These are phyloP conservation scores for Cercospora sojina DNA, from an alignment of 2,329 filamentous ascomycete species.

Conservation along the genomic window DNA sequence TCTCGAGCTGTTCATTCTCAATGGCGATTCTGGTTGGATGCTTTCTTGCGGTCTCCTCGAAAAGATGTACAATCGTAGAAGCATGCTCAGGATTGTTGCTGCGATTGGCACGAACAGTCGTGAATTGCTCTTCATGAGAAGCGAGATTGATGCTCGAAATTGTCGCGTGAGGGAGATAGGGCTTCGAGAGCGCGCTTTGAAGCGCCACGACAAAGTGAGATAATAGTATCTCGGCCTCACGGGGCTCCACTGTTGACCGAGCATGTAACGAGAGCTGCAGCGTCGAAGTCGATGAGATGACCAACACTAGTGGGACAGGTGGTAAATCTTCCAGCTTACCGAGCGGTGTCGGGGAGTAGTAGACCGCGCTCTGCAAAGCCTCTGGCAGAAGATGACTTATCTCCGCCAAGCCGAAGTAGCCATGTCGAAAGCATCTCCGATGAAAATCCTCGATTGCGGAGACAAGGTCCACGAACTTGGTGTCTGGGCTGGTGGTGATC, in stretches of 20 bases:
- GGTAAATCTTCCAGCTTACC: background rate
- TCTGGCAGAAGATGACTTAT: background rate
- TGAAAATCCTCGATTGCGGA: background rate
- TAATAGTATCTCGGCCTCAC: constrained; percentile 1
- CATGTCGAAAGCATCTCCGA: background rate
- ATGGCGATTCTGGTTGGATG: background rate
- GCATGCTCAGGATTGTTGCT: background rate
- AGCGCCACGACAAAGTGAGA: background rate
- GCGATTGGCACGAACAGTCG: background rate
- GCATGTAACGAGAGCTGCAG: background rate
- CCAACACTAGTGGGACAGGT: background rate
- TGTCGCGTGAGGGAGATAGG: background rate
- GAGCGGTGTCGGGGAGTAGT: background rate
- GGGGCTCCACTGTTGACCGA: background rate
- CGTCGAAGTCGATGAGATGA: background rate
- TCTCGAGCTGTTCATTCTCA: background rate
- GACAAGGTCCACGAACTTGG: background rate
- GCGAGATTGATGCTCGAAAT: background rate
- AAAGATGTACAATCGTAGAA: background rate
- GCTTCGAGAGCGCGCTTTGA: background rate
- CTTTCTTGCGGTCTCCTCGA: background rate
- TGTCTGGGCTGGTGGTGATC: background rate
- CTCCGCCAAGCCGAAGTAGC: background rate
- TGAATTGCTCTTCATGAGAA: background rate
- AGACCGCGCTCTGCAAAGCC: background rate